Conservation (phyloP, 331 rosid genomes). For the Acacia pycnantha region DNA sequence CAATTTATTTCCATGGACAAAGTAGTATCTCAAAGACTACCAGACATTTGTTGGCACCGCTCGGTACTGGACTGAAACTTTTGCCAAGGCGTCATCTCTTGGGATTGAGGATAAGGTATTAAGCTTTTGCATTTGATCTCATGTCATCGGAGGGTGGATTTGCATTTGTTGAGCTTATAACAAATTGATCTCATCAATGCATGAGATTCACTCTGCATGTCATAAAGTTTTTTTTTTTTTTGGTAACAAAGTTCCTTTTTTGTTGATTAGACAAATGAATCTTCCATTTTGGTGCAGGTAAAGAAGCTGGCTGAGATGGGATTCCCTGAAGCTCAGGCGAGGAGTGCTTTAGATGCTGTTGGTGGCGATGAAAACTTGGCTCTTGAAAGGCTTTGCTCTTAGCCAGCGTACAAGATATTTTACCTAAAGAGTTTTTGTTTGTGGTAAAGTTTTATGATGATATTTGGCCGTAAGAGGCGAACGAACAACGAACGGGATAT, state of each 20-base stretch:
- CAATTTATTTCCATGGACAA: slow-evolving; percentile 15
- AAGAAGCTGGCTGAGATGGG: slow-evolving; percentile 94
- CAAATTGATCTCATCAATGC: not conserved
- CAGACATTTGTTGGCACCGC: slow-evolving; percentile 92
- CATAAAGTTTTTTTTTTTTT: not conserved
- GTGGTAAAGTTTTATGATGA: slow-evolving; percentile 26
- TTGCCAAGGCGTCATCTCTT: slow-evolving; percentile 78
- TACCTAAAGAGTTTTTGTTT: slow-evolving; percentile 1
- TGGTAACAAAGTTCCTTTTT: not conserved
- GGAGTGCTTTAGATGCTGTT: slow-evolving; percentile 80
- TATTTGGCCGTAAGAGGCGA: slow-evolving; percentile 26
- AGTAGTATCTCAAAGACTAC: slow-evolving; percentile 80
- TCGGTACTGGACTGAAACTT: slow-evolving; percentile 93
- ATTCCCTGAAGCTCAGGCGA: slow-evolving; percentile 80
- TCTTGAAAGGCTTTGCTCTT: slow-evolving; percentile 74
- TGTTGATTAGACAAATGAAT: not conserved
- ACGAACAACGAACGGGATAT: slow-evolving; percentile 33
- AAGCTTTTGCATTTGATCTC: not conserved
- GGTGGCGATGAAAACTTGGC: slow-evolving; percentile 97
- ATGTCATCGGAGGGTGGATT: slow-evolving; percentile 17
- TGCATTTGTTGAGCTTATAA: slow-evolving; percentile 9
- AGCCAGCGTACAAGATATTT: slow-evolving; percentile 28
- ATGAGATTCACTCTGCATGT: not conserved
- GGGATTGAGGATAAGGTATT: slow-evolving; percentile 88
- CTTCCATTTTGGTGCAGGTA: slow-evolving; percentile 55